phyloP scores from a whole-genome alignment of 2,329 filamentous ascomycete species.

The Simplicillium sp. region DNA sequence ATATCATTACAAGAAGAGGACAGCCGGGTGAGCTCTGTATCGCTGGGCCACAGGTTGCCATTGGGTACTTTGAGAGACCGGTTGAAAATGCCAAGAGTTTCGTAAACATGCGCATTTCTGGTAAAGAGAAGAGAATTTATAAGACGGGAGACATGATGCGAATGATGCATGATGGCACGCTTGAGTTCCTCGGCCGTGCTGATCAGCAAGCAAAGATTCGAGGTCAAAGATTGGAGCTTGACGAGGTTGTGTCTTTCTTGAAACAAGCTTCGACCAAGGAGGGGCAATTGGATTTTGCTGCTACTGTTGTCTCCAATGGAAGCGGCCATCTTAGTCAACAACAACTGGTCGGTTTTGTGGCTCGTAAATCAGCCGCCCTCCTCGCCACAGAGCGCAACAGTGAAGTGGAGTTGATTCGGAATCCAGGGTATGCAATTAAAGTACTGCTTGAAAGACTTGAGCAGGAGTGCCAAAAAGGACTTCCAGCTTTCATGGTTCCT shows the following conservation, averaged over 20 bases:
- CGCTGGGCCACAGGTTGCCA: constrained; percentile 32
- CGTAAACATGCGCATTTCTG: constrained; percentile 3
- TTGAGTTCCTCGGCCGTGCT: constrained; percentile 8
- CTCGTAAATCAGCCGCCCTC: constrained; percentile 2
- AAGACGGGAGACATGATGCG: constrained; percentile 10
- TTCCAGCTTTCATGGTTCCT: constrained; percentile 14
- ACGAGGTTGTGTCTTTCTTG: constrained; percentile 3
- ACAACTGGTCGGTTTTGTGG: constrained; percentile 9
- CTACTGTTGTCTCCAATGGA: constrained; percentile 3
- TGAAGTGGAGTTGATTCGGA: constrained; percentile 6
- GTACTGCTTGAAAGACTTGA: constrained; percentile 4
- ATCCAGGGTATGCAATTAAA: neutral
- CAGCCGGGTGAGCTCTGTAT: constrained; percentile 33
- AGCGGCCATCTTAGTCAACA: constrained; percentile 1
- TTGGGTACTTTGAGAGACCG: constrained; percentile 28
- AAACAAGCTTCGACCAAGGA: constrained; percentile 5
- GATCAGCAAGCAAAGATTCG: constrained; percentile 10
- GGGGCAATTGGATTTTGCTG: constrained; percentile 8
- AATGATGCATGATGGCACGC: constrained; percentile 9
- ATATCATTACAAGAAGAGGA: constrained; percentile 10
- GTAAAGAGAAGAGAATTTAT: constrained; percentile 6
- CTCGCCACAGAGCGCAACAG: constrained; percentile 6
- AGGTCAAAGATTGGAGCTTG: constrained; percentile 8
- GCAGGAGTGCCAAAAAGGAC: constrained; percentile 5
- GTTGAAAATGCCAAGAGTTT: constrained; percentile 9